Base-by-base conservation (phyloP, 805 yeast species). In the Suhomyces emberorum region DNA sequence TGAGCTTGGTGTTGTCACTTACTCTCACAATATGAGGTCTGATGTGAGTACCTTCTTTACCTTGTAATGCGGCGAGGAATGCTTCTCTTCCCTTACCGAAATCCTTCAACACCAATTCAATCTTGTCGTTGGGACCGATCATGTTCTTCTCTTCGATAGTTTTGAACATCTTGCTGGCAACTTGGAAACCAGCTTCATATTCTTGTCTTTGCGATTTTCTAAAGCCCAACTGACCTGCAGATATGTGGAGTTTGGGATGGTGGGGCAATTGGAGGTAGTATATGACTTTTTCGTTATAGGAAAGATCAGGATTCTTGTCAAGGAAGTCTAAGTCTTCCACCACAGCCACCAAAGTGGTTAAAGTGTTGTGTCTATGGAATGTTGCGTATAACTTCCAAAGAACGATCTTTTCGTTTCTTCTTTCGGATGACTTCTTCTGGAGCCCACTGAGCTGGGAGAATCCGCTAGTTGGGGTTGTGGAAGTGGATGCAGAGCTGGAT, bases 1-100 rank as follows among this genome's bases (percentile, higher is more conserved):
- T 83, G 69, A 91, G 72, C 39, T 76, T 76, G 4, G 98, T 88
- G 46, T 74, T 72, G 53, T 91, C 98, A 32, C 83, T 74, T 21
- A 91, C 65, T 51, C 88, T 77, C 22, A 75, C 73, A 25, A 93
- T 74, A 37, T 75, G 69, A n/a, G 74, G 72, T 54, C 87, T 76
- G 26, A 93, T 69, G 21, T 69, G 61, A 28, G 72, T 63, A 35
- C 97, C 97, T 68, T 91, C 98, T 56, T 84, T 85, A 49, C 97
- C 96, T 51, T 77, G 77, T 46, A 91, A 72, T 2, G 95, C 95
- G 35, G 80, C 81, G 38, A 79, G 65, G 48, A 93, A 89, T 1
- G 95, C 96, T 43, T 78, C 80, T 61, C 97, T 77, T 28, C 96
- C 96, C 54, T 85, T 85, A 35, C 96, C 96, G 49, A 83, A 88